These are phyloP conservation scores for Coniella lustricola DNA, from an alignment of 2,329 filamentous ascomycete genomes.

Conservation along the genomic window DNA sequence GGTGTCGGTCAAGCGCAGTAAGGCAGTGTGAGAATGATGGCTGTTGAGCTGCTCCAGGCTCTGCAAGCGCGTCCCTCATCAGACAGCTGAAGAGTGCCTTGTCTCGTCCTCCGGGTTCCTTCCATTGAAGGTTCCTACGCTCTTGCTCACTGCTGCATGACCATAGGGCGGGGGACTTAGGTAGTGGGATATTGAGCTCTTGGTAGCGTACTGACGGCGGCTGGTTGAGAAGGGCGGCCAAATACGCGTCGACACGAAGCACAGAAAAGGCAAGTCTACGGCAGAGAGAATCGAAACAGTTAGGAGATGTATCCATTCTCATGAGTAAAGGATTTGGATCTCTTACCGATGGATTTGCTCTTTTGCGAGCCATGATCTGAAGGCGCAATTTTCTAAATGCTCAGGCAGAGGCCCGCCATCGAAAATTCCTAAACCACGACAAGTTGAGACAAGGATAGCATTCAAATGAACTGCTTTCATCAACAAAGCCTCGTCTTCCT, in stretches of 20 bases:
- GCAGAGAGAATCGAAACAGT: not conserved
- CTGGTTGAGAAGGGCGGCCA: not conserved
- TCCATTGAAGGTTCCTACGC: not conserved
- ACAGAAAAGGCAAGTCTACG: not conserved
- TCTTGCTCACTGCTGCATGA: not conserved
- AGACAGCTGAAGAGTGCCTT: not conserved
- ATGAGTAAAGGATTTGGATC: not conserved
- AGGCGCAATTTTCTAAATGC: not conserved
- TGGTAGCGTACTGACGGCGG: not conserved
- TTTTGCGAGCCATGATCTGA: not conserved
- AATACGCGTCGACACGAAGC: not conserved
- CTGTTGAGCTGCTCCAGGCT: not conserved
- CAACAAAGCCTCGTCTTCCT: too few species aligned
- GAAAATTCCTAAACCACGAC: not conserved
- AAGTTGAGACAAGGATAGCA: not conserved
- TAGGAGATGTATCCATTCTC: not conserved
- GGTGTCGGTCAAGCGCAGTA: not conserved
- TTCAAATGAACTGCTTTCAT: not conserved
- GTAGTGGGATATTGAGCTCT: not conserved
- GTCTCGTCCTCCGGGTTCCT: not conserved
- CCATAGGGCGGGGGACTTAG: not conserved
- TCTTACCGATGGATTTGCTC: not conserved
- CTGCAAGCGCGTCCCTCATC: not conserved
- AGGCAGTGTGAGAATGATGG: not conserved
- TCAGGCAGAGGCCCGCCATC: not conserved